These are phyloP conservation scores for Calonectria honghensis DNA, from an alignment of 2,329 filamentous ascomycete species.

Conservation along the genomic window DNA sequence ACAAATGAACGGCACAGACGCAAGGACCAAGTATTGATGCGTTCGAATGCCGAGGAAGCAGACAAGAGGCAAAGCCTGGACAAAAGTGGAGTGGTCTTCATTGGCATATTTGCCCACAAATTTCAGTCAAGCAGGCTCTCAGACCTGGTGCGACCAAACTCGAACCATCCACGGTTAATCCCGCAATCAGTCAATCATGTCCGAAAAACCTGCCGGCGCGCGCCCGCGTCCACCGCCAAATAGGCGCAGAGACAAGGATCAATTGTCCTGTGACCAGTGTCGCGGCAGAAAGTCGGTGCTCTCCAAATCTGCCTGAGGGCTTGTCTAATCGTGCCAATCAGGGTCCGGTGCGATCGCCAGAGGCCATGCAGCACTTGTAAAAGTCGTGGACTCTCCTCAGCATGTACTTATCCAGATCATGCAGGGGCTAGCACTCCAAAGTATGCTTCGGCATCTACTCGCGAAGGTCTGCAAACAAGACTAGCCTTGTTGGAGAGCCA, in stretches of 20 bases:
- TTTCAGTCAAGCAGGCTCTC: not conserved
- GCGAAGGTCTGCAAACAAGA: not conserved
- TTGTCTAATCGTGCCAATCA: not conserved
- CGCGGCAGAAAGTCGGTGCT: slow-evolving; percentile 6
- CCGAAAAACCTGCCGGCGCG: not conserved
- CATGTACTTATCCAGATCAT: slow-evolving; percentile 3
- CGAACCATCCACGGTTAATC: slow-evolving; percentile 16
- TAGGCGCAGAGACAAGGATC: slow-evolving; percentile 24
- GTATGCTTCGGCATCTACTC: not conserved
- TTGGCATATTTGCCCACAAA: slow-evolving; percentile 1
- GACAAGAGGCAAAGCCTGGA: slow-evolving; percentile 3
- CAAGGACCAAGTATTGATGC: slow-evolving; percentile 11
- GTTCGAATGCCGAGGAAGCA: not conserved
- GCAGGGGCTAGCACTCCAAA: not conserved
- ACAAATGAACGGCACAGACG: not conserved
- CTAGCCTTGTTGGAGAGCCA: slow-evolving; percentile 5
- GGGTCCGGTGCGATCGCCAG: slow-evolving; percentile 12
- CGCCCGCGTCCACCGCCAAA: slow-evolving; percentile 9
- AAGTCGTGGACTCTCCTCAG: slow-evolving; percentile 2
- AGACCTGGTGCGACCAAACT: not conserved
- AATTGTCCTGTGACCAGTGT: slow-evolving; percentile 17
- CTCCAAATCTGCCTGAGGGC: not conserved
- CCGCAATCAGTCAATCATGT: slow-evolving; percentile 18
- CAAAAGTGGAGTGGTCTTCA: slow-evolving; percentile 5
- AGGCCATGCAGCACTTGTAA: slow-evolving; percentile 2